These are phyloP conservation scores for Acorus calamus DNA, from an alignment of 106 monocot genomes.

Conservation along the genomic window DNA sequence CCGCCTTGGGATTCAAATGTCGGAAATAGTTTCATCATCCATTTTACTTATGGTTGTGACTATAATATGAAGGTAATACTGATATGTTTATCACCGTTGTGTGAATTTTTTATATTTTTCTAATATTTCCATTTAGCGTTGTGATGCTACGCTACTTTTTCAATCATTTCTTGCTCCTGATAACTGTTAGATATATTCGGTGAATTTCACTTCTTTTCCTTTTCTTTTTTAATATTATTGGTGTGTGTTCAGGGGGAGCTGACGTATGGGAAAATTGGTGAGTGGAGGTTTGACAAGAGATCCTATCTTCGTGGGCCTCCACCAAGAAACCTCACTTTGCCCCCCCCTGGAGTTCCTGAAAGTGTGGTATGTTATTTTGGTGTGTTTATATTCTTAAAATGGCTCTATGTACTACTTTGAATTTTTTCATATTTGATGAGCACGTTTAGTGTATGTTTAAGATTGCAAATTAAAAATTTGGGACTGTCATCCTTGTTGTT, in stretches of 20 bases:
- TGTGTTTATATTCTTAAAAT: neutral
- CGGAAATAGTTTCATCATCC: constrained; percentile 41
- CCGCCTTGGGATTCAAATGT: constrained; percentile 59
- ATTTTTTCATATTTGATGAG: no score
- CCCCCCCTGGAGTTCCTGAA: constrained; percentile 96
- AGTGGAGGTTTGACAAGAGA: constrained; percentile 98
- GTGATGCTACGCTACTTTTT: neutral
- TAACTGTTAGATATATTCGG: neutral
- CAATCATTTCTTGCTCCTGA: neutral
- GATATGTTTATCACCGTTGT: no score
- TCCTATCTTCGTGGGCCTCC: constrained; percentile 64
- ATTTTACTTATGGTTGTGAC: constrained; percentile 66
- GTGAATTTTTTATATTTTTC: no score
- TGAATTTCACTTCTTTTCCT: neutral
- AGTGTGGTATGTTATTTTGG: constrained; percentile 65
- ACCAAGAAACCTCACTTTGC: constrained; percentile 82
- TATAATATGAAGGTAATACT: constrained; percentile 37
- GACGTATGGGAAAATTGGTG: constrained; percentile 93
- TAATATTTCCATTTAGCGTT: no score
- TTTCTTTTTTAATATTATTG: neutral
- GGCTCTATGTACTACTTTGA: no score
- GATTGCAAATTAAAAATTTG: no score
- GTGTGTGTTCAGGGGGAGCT: constrained; percentile 52
- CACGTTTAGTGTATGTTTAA: no score
- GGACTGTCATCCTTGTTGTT: no score